These are phyloP conservation scores for Ceratobasidium sp. DNA, from an alignment of 1,284 basidiomycete genomes.

Conservation along the genomic window DNA sequence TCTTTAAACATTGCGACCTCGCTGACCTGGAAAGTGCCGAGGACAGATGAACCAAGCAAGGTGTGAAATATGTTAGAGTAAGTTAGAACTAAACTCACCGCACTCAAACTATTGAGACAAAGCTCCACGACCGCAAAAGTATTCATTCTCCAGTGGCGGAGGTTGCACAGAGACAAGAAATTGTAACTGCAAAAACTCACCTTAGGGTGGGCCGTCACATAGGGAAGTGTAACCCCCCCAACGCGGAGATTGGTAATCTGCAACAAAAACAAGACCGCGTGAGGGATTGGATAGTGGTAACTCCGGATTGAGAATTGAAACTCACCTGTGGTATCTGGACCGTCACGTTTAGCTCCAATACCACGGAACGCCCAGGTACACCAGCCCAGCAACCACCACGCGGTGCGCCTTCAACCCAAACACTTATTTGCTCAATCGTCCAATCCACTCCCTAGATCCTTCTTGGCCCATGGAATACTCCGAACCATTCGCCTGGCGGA, in stretches of 20 bases:
- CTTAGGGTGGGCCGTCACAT: slow-evolving; percentile 84
- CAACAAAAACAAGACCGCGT: slow-evolving; percentile 75
- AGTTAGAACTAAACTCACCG: no score
- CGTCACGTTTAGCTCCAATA: slow-evolving; percentile 83
- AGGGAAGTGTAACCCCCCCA: slow-evolving; percentile 73
- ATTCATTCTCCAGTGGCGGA: slow-evolving; percentile 66
- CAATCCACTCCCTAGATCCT: slow-evolving; percentile 55
- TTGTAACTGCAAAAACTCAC: slow-evolving; percentile 92
- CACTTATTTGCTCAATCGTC: no score
- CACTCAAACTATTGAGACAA: no score
- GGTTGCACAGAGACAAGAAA: slow-evolving; percentile 92
- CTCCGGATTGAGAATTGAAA: slow-evolving; percentile 72
- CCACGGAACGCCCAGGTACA: slow-evolving; percentile 96
- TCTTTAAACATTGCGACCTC: no score
- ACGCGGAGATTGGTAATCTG: slow-evolving; percentile 88
- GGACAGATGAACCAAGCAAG: no score
- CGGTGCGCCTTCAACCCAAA: slow-evolving; percentile 78
- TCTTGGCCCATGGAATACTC: slow-evolving; percentile 67
- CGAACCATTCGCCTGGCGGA: slow-evolving; percentile 84
- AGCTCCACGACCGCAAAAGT: slow-evolving; percentile 79
- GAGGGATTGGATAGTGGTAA: slow-evolving; percentile 60
- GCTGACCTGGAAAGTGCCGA: no score
- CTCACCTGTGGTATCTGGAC: slow-evolving; percentile 51
- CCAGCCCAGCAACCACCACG: slow-evolving; percentile 84
- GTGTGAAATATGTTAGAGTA: no score